Percentiles rank a stretch among this genome's conserved stretches.
These are phyloP conservation scores for Skeletonema costatum DNA, from an alignment of 108 stramenopile species.

Conservation along the genomic window DNA sequence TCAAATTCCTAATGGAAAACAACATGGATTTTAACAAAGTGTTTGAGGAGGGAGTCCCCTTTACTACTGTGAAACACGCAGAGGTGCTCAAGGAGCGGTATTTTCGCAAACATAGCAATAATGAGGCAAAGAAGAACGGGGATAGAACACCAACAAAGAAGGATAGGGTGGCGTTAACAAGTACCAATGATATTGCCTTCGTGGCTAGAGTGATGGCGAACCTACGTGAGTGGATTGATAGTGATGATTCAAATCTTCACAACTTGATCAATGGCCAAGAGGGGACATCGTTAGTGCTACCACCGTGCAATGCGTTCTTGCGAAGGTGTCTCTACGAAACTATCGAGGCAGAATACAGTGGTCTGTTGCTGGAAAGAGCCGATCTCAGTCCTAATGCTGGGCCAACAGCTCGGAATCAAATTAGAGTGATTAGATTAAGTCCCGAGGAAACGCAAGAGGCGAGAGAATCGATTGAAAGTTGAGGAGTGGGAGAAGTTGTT, in stretches of 20 bases:
- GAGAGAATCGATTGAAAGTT: constrained; percentile 49
- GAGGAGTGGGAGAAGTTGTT: constrained; percentile 70
- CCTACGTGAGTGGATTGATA: constrained; percentile 85
- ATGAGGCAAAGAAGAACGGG: constrained; percentile 13
- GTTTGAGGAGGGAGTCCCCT: constrained; percentile 69
- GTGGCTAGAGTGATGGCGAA: constrained; percentile 69
- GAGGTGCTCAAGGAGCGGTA: constrained; percentile 40
- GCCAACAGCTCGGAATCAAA: constrained; percentile 51
- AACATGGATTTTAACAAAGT: constrained; percentile 73
- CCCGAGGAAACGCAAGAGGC: constrained; percentile 56
- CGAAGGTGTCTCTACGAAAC: constrained; percentile 80
- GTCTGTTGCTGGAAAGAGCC: constrained; percentile 62
- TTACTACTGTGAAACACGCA: constrained; percentile 45
- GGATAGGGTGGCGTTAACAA: constrained; percentile 32
- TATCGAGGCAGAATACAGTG: constrained; percentile 75
- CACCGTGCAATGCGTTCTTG: constrained; percentile 80
- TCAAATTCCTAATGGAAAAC: constrained; percentile 69
- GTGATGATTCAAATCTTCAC: constrained; percentile 32
- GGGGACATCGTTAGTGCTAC: constrained; percentile 61
- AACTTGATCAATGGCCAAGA: constrained; percentile 26
- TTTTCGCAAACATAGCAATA: constrained; percentile 30
- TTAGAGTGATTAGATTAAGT: constrained; percentile 66
- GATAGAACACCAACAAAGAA: constrained; percentile 3
- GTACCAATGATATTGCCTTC: constrained; percentile 61
- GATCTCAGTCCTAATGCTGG: constrained; percentile 21